A percentile compares a stretch with the other conserved stretches of the same genome.
Evolutionary conservation across 2,329 filamentous ascomycete species (phyloP).

Genomic region (Aspergillus aculeatinus): DNA sequence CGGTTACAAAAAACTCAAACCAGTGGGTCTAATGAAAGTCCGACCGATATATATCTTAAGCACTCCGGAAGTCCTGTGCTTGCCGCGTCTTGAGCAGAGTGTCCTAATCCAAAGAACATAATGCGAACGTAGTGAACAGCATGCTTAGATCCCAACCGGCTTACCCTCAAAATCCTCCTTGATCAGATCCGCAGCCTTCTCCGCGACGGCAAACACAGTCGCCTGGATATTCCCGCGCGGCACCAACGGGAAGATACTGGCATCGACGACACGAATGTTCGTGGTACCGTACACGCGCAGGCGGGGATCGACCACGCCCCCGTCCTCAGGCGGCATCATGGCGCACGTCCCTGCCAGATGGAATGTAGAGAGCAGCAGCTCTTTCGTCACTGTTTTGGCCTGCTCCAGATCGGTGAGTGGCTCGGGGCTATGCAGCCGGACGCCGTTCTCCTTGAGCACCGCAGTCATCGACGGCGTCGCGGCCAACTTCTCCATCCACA

Average conservation of each 20-base stretch:
- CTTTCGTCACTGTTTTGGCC: constrained; percentile 21
- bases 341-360: constrained; percentile 33
- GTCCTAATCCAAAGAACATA: too few species aligned
- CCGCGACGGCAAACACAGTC: neutral
- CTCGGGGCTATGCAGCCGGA: constrained; percentile 7
- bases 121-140: too few species aligned
- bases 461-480: constrained; percentile 16
- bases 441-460: constrained; percentile 14
- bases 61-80: too few species aligned
- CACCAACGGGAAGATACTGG: constrained; percentile 8
- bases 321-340: constrained; percentile 31
- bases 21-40: too few species aligned
- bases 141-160: too few species aligned
- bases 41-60: too few species aligned
- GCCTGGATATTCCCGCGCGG: neutral
- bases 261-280: constrained; percentile 25
- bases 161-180: neutral
- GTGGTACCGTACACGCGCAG: constrained; percentile 30
- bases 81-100: too few species aligned
- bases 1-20: too few species aligned
- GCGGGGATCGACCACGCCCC: constrained; percentile 31
- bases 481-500: constrained; percentile 23
- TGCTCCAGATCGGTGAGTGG: constrained; percentile 7
- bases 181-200: neutral
- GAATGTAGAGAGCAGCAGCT: constrained; percentile 21